Conservation (phyloP, 805 yeast genomes). For the Helenozyma baotianmanensis region DNA sequence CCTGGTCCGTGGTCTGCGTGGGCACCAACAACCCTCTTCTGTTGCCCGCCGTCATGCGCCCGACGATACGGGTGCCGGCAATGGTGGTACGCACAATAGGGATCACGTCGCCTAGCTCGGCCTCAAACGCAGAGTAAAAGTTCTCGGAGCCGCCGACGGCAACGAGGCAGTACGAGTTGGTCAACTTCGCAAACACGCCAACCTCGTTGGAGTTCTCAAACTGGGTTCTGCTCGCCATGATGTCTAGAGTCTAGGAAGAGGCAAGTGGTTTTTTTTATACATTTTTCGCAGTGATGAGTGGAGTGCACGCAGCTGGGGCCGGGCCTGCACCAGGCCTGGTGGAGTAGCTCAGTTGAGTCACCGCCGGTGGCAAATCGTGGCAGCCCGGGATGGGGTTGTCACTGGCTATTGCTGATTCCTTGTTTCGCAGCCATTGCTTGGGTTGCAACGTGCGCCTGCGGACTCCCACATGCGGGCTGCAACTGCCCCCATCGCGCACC, state of each 20-base stretch:
- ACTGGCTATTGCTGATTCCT: too few species aligned
- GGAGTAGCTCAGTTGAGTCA: not conserved
- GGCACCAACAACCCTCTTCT: constrained; percentile 97
- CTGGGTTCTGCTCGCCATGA: constrained; percentile 68
- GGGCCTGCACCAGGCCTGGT: not conserved
- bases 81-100: constrained; percentile 97
- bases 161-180: constrained; percentile 93
- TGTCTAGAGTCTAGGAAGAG: constrained; percentile 3
- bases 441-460: too few species aligned
- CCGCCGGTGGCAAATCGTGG: too few species aligned
- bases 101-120: constrained; percentile 92
- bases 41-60: constrained; percentile 98
- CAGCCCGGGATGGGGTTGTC: too few species aligned
- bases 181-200: constrained; percentile 91
- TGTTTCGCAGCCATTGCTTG: too few species aligned
- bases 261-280: constrained; percentile 1
- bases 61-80: constrained; percentile 96
- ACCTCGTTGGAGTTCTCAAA: constrained; percentile 86
- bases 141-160: constrained; percentile 93
- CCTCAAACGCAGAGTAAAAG: constrained; percentile 91
- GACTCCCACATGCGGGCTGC: too few species aligned
- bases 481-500: too few species aligned
- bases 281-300: constrained; percentile 1
- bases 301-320: not conserved
- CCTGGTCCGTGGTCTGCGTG: constrained; percentile 97